These are phyloP conservation scores for Myrmaecium sp. DNA, from an alignment of 2,329 filamentous ascomycete species.

Conservation along the genomic window DNA sequence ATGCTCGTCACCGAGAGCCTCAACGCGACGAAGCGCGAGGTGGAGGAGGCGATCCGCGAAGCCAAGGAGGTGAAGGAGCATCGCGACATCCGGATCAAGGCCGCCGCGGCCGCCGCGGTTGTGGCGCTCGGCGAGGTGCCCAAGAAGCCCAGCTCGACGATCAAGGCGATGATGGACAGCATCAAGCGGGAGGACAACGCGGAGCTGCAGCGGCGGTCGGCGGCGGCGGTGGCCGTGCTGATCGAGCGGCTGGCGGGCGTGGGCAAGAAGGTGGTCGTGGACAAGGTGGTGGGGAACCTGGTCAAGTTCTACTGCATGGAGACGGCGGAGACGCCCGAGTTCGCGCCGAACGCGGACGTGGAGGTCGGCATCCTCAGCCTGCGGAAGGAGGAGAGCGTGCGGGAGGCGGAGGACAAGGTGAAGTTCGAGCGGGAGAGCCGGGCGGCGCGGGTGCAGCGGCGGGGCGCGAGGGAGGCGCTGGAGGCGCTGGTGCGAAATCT, in stretches of 20 bases:
- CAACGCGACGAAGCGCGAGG: slow-evolving; percentile 56
- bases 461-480: slow-evolving; percentile 85
- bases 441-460: slow-evolving; percentile 73
- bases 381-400: slow-evolving; percentile 90
- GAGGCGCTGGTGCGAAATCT: slow-evolving; percentile 74
- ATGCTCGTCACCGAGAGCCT: slow-evolving; percentile 68
- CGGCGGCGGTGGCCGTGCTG: slow-evolving; percentile 65
- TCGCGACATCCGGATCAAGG: slow-evolving; percentile 71
- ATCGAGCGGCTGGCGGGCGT: slow-evolving; percentile 73
- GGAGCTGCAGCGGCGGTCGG: slow-evolving; percentile 74
- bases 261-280: slow-evolving; percentile 68
- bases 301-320: slow-evolving; percentile 98
- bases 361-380: slow-evolving; percentile 75
- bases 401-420: slow-evolving; percentile 78
- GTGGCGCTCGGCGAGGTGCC: slow-evolving; percentile 77
- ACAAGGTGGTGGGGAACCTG: slow-evolving; percentile 89
- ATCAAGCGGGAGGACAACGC: slow-evolving; percentile 87
- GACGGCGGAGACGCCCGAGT: slow-evolving; percentile 92
- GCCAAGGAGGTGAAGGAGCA: slow-evolving; percentile 63
- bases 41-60: slow-evolving; percentile 58
- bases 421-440: slow-evolving; percentile 82
- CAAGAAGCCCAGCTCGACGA: slow-evolving; percentile 82
- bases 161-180: slow-evolving; percentile 97
- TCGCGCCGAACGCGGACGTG: slow-evolving; percentile 63
- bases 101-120: slow-evolving; percentile 71